Conservation (phyloP, 305 asterid genomes). For the Withania somnifera region DNA sequence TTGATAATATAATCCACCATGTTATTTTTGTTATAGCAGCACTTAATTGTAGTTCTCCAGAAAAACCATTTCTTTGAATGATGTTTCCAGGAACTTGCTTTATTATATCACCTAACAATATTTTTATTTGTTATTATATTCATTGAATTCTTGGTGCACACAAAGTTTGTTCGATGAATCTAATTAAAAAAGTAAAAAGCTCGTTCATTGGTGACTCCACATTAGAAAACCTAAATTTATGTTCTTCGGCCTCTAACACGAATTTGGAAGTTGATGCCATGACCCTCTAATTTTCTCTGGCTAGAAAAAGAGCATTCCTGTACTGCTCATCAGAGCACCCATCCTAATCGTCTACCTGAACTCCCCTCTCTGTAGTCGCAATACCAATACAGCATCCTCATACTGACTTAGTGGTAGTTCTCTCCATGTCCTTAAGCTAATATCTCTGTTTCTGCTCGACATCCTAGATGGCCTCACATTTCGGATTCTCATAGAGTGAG, state of each 20-base stretch:
- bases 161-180: not conserved
- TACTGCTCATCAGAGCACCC: slow-evolving; percentile 7
- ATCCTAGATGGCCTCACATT: slow-evolving; percentile 7
- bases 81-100: not conserved
- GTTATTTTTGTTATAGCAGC: not conserved
- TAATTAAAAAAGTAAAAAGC: not conserved
- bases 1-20: not conserved
- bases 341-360: slow-evolving; percentile 36
- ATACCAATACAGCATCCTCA: slow-evolving; percentile 46
- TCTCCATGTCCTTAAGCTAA: not conserved
- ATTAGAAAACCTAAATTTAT: not conserved
- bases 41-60: not conserved
- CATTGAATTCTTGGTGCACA: not conserved
- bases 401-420: not conserved
- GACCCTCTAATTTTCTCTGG: slow-evolving; percentile 34
- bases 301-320: slow-evolving; percentile 17
- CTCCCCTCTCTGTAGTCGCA: slow-evolving; percentile 84
- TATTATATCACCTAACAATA: not conserved
- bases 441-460: slow-evolving; percentile 5
- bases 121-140: not conserved
- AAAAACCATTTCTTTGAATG: not conserved
- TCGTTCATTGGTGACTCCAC: not conserved
- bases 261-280: slow-evolving; percentile 30
- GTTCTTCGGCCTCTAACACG: slow-evolving; percentile 9
- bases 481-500: slow-evolving; percentile 12